phyloP scores from a whole-genome alignment of 805 yeast genomes.

The Sporopachydermia quercuum region DNA sequence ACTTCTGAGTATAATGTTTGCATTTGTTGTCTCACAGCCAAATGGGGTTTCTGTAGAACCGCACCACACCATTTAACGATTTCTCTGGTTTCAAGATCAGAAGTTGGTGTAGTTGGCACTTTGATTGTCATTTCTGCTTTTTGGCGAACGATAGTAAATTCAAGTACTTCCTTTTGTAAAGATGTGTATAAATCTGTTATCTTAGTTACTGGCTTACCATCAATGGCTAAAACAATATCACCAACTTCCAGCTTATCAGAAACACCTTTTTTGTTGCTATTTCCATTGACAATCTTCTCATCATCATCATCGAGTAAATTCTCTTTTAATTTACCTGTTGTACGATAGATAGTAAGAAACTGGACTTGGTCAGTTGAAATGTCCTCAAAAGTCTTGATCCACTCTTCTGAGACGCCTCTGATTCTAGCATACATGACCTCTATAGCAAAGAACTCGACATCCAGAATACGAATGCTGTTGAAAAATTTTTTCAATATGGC shows the following conservation, averaged over 20 bases:
- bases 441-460: constrained; percentile 60
- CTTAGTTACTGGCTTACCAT: constrained; percentile 48
- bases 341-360: constrained; percentile 55
- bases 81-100: constrained; percentile 43
- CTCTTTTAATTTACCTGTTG: constrained; percentile 28
- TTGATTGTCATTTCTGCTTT: constrained; percentile 44
- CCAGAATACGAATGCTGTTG: constrained; percentile 40
- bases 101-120: constrained; percentile 52
- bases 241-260: constrained; percentile 31
- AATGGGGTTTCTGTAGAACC: constrained; percentile 77
- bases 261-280: constrained; percentile 8
- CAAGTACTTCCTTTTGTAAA: constrained; percentile 23
- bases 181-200: constrained; percentile 47
- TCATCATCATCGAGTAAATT: no score
- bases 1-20: constrained; percentile 65
- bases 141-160: constrained; percentile 57
- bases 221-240: constrained; percentile 61
- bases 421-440: constrained; percentile 65
- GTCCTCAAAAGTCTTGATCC: constrained; percentile 59
- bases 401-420: constrained; percentile 74
- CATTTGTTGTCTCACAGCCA: constrained; percentile 78
- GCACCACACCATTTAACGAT: constrained; percentile 77
- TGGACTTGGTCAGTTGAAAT: constrained; percentile 53
- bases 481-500: neutral
- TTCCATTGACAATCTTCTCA: no score